Evolutionary conservation across 2,329 filamentous ascomycete species (phyloP), one percentile per base, ranked within the genome.

Genomic region (Botrytis pseudocinerea): DNA sequence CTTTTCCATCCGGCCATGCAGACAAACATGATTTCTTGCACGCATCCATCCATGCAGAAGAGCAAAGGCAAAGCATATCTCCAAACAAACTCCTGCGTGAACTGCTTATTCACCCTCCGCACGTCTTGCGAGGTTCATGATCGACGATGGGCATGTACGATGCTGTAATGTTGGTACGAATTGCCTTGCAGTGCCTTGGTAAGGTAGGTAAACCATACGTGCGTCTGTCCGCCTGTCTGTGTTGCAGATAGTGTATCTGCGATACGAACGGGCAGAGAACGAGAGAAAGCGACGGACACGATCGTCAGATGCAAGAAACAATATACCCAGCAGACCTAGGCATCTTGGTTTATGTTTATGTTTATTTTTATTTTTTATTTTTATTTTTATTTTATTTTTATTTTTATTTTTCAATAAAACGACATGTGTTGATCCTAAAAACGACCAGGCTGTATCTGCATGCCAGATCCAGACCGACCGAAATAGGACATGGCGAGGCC

Each of bases 401-500:
- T 32, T 32, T 32, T 32, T 2, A 32, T 32, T 35, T 35, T 35
- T n/a, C n/a, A n/a, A n/a, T n/a, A n/a, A n/a, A n/a, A 35, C 35
- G 35, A 35, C 4, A 35, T 35, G 6, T n/a, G 10, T 28, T 54
- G 14, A 54, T 54, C 51, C 51, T 54, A 28, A 16, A 28, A 54
- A 28, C 60, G 2, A 9, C 60, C 20, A 18, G 51, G 51, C 25
- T 18, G 16, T 40, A 16, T 51, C 9, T 20, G 28, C 14, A 20
- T 35, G 20, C 20, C 14, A 25, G n/a, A 54, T 66, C 64, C 46
- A 66, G 64, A 66, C 35, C 46, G 64, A 54, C 46, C 64, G 32
- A 54, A 54, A 54, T 54, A 12, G 42, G 46, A 46, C 28, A n/a
- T n/a, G 51, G 16, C 38, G 32, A 66, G 64, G 64, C 64, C 64